Conservation (phyloP, 257 asterid genomes). For the Plantago major region DNA sequence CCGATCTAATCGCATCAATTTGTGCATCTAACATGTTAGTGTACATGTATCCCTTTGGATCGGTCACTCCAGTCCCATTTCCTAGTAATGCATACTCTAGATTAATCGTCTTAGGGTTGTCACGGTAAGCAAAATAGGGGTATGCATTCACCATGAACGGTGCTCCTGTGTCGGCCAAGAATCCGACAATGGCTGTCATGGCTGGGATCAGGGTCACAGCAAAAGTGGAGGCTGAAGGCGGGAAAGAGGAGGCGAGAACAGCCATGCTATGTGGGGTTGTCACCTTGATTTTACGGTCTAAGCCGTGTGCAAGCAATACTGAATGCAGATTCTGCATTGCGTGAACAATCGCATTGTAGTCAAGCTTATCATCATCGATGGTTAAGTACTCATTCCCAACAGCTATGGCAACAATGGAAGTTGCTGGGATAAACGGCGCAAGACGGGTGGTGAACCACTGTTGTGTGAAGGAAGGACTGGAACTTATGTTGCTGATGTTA, state of each 20-base stretch:
- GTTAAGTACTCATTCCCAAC: slow-evolving; percentile 67
- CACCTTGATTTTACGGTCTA: slow-evolving; percentile 55
- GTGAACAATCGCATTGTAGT: slow-evolving; percentile 38
- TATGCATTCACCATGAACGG: slow-evolving; percentile 69
- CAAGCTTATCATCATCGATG: slow-evolving; percentile 31
- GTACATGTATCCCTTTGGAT: slow-evolving; percentile 45
- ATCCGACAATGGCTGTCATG: slow-evolving; percentile 47
- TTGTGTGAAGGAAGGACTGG: slow-evolving; percentile 34
- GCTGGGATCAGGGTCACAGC: slow-evolving; percentile 45
- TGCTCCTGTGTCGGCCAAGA: slow-evolving; percentile 43
- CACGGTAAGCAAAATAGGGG: slow-evolving; percentile 63
- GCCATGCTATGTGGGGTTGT: slow-evolving; percentile 68
- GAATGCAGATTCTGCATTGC: slow-evolving; percentile 56
- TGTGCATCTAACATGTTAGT: slow-evolving; percentile 61
- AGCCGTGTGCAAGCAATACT: slow-evolving; percentile 35
- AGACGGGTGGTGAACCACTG: slow-evolving; percentile 48
- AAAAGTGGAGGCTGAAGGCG: slow-evolving; percentile 60
- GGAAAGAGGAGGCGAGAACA: slow-evolving; percentile 59
- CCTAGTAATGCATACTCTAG: slow-evolving; percentile 48
- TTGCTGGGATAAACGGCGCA: slow-evolving; percentile 53
- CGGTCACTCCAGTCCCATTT: slow-evolving; percentile 34
- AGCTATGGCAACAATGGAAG: slow-evolving; percentile 47
- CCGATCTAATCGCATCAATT: slow-evolving; percentile 53
- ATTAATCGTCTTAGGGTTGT: slow-evolving; percentile 31
- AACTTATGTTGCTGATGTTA: slow-evolving; percentile 39